Conservation (phyloP, 2,329 filamentous ascomycete genomes). For the Neofusicoccum umdonicola region DNA sequence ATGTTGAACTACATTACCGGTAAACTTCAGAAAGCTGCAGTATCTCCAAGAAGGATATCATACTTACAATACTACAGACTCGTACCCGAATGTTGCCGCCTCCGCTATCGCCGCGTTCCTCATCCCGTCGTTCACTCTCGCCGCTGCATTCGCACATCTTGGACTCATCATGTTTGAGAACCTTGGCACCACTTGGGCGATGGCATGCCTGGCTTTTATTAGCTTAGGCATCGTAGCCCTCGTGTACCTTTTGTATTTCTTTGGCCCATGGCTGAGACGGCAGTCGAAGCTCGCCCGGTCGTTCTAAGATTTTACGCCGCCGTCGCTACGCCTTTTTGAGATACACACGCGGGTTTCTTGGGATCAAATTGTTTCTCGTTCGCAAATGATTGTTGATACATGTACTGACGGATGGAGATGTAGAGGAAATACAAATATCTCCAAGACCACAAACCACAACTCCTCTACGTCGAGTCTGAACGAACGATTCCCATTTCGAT, state of each 20-base stretch:
- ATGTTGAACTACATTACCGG: constrained; percentile 18
- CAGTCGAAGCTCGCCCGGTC: constrained; percentile 4
- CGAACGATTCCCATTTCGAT: background rate
- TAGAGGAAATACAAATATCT: background rate
- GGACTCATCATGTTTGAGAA: constrained; percentile 17
- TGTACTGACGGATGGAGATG: background rate
- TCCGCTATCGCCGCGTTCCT: constrained; percentile 16
- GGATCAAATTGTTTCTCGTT: background rate
- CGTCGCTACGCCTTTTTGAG: too few species aligned
- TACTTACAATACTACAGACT: background rate
- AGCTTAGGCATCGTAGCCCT: constrained; percentile 17
- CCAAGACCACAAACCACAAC: background rate
- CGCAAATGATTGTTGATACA: background rate
- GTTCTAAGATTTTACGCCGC: background rate
- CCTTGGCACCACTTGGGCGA: constrained; percentile 17
- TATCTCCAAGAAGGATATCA: background rate
- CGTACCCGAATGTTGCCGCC: constrained; percentile 16
- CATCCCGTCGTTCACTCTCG: constrained; percentile 16
- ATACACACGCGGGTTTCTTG: background rate
- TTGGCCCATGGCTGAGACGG: constrained; percentile 15
- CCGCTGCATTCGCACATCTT: constrained; percentile 16
- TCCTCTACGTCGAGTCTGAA: background rate
- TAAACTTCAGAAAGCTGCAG: background rate
- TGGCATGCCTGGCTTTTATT: constrained; percentile 17
- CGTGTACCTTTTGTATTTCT: constrained; percentile 17